Percentiles rank a stretch among this genome's conserved stretches.
These are phyloP conservation scores for Sequoia sempervirens DNA, from an alignment of 75 land plant genomes.

Conservation along the genomic window DNA sequence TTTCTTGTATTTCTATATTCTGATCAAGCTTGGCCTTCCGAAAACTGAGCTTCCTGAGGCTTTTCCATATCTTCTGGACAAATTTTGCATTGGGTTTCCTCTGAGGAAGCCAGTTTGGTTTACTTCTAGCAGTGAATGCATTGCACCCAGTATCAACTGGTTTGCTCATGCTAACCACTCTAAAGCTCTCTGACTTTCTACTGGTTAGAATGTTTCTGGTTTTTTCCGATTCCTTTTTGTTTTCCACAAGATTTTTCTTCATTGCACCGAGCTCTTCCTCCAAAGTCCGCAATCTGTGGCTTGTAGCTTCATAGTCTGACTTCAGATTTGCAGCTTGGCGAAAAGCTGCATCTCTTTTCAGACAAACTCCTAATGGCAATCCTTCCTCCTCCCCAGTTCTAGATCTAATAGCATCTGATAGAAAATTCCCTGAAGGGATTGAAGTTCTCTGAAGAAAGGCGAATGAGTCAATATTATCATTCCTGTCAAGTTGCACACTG, in stretches of 20 bases:
- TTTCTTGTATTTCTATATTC: not conserved
- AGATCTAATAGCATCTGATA: not conserved
- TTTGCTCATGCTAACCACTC: slow-evolving; percentile 3
- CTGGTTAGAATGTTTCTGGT: not conserved
- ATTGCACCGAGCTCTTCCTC: slow-evolving; percentile 28
- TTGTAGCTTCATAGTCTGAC: slow-evolving; percentile 36
- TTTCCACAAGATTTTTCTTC: slow-evolving; percentile 13
- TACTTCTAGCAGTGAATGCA: not conserved
- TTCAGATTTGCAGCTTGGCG: slow-evolving; percentile 16
- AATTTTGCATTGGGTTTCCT: not conserved
- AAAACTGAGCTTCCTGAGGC: not conserved
- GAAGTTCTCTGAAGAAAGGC: not conserved
- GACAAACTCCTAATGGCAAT: slow-evolving; percentile 17
- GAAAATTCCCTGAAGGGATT: slow-evolving; percentile 2
- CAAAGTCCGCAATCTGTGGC: slow-evolving; percentile 22
- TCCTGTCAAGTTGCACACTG: not conserved
- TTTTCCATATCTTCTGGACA: not conserved
- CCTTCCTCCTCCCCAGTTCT: slow-evolving; percentile 11
- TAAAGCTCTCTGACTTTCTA: slow-evolving; percentile 2
- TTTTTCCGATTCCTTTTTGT: not conserved
- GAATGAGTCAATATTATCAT: not conserved
- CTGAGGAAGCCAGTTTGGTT: not conserved
- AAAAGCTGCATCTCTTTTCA: slow-evolving; percentile 16
- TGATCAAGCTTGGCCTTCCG: slow-evolving; percentile 3
- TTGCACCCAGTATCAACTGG: slow-evolving; percentile 6